A percentile compares a stretch with the other conserved stretches of the same genome.
Conservation (phyloP, 2,329 filamentous ascomycete species). For the Huntiella moniliformis region DNA sequence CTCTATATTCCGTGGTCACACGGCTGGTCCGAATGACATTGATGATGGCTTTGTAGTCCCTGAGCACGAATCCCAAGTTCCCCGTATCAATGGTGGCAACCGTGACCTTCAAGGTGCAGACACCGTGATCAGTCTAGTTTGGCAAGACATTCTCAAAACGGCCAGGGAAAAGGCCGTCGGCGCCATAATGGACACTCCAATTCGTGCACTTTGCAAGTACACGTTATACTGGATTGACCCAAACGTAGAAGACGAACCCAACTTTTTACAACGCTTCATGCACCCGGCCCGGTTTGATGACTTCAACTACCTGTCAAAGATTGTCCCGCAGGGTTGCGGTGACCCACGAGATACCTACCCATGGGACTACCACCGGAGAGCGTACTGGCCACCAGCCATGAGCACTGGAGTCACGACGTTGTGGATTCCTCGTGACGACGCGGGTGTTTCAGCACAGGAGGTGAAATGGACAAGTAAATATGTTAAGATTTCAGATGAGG, state of each 20-base stretch:
- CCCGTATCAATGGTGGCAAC: slow-evolving; percentile 14
- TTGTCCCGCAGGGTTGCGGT: slow-evolving; percentile 13
- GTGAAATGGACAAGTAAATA: slow-evolving; percentile 46
- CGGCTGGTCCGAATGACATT: neutral
- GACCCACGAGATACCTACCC: slow-evolving; percentile 25
- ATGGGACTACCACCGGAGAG: slow-evolving; percentile 37
- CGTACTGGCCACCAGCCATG: slow-evolving; percentile 56
- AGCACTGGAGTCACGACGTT: slow-evolving; percentile 40
- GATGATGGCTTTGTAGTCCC: slow-evolving; percentile 15
- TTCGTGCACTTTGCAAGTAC: slow-evolving; percentile 16
- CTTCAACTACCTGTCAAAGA: slow-evolving; percentile 35
- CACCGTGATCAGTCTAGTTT: slow-evolving; percentile 18
- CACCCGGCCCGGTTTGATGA: slow-evolving; percentile 61
- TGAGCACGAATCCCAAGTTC: slow-evolving; percentile 10
- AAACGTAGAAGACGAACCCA: slow-evolving; percentile 19
- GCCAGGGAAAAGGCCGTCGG: slow-evolving; percentile 17
- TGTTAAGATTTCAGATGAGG: slow-evolving; percentile 54
- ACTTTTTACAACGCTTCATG: slow-evolving; percentile 47
- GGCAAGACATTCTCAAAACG: slow-evolving; percentile 13
- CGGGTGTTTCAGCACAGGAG: slow-evolving; percentile 53
- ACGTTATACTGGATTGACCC: slow-evolving; percentile 15
- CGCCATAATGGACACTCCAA: slow-evolving; percentile 13
- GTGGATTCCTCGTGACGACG: slow-evolving; percentile 58
- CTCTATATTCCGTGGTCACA: neutral
- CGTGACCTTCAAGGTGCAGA: slow-evolving; percentile 23